Percentiles rank a stretch among this genome's conserved stretches.
Evolutionary conservation across 2,329 filamentous ascomycete species (phyloP).

Genomic region (Nemania abortiva): DNA sequence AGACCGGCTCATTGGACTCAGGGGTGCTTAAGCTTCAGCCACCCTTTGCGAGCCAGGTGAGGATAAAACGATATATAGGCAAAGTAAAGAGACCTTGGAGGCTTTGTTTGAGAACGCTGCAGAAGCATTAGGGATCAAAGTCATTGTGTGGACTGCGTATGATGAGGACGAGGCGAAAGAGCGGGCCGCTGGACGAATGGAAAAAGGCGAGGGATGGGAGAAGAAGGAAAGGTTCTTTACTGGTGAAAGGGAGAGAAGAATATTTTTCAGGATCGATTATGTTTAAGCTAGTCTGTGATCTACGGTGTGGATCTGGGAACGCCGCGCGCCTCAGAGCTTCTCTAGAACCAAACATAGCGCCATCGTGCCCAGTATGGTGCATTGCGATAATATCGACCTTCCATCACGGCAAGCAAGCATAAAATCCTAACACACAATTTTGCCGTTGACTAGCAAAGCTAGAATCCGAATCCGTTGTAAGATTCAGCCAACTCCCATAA

Average conservation of each 20-base stretch:
- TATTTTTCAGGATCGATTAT: constrained; percentile 22
- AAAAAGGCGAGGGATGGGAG: constrained; percentile 22
- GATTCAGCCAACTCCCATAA: constrained; percentile 39
- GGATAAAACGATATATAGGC: constrained; percentile 30
- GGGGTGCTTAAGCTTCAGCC: constrained; percentile 21
- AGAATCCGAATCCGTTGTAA: constrained; percentile 36
- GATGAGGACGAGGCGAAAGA: constrained; percentile 25
- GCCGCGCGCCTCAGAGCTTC: neutral
- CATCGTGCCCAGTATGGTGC: constrained; percentile 40
- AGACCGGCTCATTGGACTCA: constrained; percentile 31
- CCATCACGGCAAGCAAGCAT: constrained; percentile 39
- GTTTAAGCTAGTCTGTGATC: neutral
- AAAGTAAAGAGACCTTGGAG: constrained; percentile 28
- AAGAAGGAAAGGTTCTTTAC: constrained; percentile 21
- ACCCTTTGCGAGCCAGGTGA: constrained; percentile 31
- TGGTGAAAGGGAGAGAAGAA: constrained; percentile 15
- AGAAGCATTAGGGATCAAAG: constrained; percentile 7
- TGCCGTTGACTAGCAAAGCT: constrained; percentile 39
- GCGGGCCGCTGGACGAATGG: constrained; percentile 1
- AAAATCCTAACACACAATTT: constrained; percentile 39
- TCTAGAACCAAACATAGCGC: constrained; percentile 11
- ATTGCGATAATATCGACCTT: constrained; percentile 42
- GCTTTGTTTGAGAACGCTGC: constrained; percentile 23
- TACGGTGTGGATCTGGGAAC: neutral
- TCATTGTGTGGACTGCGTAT: constrained; percentile 29